Evolutionary conservation across 148 eudicot genomes (phyloP).

Genomic region (Chenopodium formosanum): DNA sequence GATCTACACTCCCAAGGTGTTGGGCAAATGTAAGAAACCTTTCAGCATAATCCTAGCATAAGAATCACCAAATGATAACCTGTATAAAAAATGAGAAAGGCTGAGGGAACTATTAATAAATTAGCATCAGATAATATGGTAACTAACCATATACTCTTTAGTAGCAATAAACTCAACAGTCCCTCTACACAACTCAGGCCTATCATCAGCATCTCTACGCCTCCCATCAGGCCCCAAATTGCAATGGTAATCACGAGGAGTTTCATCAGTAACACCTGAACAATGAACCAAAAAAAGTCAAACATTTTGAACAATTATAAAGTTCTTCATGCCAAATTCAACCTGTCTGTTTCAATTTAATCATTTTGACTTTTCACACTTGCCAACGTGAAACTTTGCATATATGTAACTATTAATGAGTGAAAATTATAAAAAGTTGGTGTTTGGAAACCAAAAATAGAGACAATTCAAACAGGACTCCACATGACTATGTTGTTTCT

Average conservation of each 20-base stretch:
- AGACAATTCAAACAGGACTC: too few relatives aligned
- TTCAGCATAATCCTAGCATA: neutral
- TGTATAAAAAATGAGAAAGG: neutral
- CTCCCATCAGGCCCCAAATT: slow-evolving; percentile 95
- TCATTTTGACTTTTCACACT: too few relatives aligned
- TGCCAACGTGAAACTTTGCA: too few relatives aligned
- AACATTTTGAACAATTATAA: neutral
- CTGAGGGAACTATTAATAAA: neutral
- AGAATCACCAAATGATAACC: neutral
- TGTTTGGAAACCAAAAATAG: too few relatives aligned
- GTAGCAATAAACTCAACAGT: slow-evolving; percentile 97
- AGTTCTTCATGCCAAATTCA: neutral
- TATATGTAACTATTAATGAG: too few relatives aligned
- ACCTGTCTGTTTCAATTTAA: too few relatives aligned
- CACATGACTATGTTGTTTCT: too few relatives aligned
- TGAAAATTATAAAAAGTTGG: too few relatives aligned
- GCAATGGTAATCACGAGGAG: slow-evolving; percentile 95
- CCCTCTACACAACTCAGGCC: slow-evolving; percentile 94
- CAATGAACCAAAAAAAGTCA: slow-evolving; percentile 17
- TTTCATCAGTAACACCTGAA: slow-evolving; percentile 89
- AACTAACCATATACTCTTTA: slow-evolving; percentile 74
- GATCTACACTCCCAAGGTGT: neutral
- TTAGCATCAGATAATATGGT: neutral
- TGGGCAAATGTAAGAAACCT: neutral
- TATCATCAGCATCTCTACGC: slow-evolving; percentile 97